Evolutionary conservation across 495 filamentous ascomycete genomes (phyloP).

Genomic region (Aspergillus haitiensis): DNA sequence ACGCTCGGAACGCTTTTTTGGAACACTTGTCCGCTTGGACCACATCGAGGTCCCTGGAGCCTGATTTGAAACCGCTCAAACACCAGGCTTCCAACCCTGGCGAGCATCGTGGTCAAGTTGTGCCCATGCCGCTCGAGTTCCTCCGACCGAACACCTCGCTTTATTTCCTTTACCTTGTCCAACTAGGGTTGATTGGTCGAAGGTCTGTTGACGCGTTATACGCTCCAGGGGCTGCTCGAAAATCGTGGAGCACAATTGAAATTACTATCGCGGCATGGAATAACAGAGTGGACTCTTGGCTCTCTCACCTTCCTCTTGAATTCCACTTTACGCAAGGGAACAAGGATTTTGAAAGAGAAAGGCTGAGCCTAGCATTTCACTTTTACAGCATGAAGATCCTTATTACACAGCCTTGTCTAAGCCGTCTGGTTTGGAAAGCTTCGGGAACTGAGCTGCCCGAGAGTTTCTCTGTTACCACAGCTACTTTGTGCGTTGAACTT

Average conservation of each 20-base stretch:
- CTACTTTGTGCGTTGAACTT: conserved; percentile 47
- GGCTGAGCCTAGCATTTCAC: conserved; percentile 44
- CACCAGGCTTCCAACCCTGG: neutral
- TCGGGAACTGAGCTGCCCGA: conserved; percentile 23
- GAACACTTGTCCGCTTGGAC: conserved; percentile 10
- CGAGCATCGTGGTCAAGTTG: conserved; percentile 24
- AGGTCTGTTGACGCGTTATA: conserved; percentile 54
- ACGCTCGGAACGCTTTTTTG: conserved; percentile 29
- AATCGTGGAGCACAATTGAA: conserved; percentile 55
- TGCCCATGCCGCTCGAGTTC: conserved; percentile 21
- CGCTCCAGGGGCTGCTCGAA: conserved; percentile 47
- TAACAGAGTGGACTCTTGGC: conserved; percentile 50
- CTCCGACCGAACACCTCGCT: conserved; percentile 38
- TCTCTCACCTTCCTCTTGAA: conserved; percentile 41
- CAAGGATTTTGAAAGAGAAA: conserved; percentile 26
- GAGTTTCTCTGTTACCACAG: conserved; percentile 49
- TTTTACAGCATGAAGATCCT: conserved; percentile 58
- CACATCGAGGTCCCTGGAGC: conserved; percentile 6
- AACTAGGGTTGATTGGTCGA: conserved; percentile 48
- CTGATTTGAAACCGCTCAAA: neutral
- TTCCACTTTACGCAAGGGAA: conserved; percentile 41
- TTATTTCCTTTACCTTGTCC: conserved; percentile 45
- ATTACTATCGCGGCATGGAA: conserved; percentile 47
- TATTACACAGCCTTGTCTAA: conserved; percentile 58
- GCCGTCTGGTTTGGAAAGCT: conserved; percentile 43